Percentiles rank a stretch among this genome's conserved stretches.
Evolutionary conservation across 768 basidiomycete genomes (phyloP).

Genomic region (Termitomyces sp.): DNA sequence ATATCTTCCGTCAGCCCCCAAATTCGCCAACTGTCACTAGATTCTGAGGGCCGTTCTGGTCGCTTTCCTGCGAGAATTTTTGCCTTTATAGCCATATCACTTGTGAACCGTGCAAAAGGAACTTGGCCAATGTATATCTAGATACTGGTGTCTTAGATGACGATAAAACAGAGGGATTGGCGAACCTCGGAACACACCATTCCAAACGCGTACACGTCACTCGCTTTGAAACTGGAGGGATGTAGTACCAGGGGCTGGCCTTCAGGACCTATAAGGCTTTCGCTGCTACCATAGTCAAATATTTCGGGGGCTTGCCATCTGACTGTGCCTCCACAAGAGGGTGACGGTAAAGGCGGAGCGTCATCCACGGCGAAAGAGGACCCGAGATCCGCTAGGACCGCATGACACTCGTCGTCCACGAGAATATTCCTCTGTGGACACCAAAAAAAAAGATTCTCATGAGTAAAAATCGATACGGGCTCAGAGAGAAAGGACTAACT

Average conservation of each 20-base stretch:
- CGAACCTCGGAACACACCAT: neutral
- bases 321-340: neutral
- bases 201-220: neutral
- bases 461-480: neutral
- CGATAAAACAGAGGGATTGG: neutral
- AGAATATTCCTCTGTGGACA: conserved; percentile 1
- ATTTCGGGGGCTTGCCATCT: neutral
- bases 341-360: neutral
- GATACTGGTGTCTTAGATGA: neutral
- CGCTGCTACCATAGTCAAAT: neutral
- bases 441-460: neutral
- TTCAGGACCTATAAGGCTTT: neutral
- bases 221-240: neutral
- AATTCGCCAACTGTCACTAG: neutral
- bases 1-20: neutral
- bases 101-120: neutral
- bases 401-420: neutral
- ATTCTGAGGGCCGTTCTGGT: neutral
- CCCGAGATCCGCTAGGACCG: neutral
- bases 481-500: neutral
- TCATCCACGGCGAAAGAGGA: neutral
- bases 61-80: neutral
- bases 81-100: neutral
- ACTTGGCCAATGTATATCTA: neutral
- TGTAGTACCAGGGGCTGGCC: neutral